Conservation (phyloP, 2,329 filamentous ascomycete genomes). For the Coniochaeta sp. region DNA sequence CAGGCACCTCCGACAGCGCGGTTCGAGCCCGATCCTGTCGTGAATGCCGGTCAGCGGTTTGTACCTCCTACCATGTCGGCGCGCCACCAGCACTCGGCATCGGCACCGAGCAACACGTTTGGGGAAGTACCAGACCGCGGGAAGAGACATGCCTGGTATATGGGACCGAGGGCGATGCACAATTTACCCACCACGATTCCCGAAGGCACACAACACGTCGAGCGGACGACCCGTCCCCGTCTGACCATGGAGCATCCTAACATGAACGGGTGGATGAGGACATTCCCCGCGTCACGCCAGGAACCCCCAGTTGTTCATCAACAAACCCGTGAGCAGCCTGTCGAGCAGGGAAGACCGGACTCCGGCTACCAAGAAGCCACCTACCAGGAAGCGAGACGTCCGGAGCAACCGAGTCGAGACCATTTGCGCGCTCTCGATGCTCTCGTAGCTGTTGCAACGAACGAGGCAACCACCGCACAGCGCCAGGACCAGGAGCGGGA, state of each 20-base stretch:
- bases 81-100: conserved; percentile 22
- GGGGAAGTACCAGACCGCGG: conserved; percentile 33
- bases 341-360: neutral
- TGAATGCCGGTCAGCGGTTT: conserved; percentile 10
- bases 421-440: conserved; percentile 52
- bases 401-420: conserved; percentile 19
- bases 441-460: conserved; percentile 58
- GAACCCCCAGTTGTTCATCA: conserved; percentile 18
- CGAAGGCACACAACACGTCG: conserved; percentile 35
- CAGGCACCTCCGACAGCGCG: conserved; percentile 23
- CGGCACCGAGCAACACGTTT: conserved; percentile 43
- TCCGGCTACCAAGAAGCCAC: neutral
- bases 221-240: conserved; percentile 52
- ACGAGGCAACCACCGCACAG: conserved; percentile 32
- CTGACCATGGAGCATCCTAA: conserved; percentile 51
- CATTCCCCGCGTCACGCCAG: conserved; percentile 39
- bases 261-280: conserved; percentile 41
- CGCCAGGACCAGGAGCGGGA: neutral
- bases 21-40: conserved; percentile 46
- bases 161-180: conserved; percentile 38
- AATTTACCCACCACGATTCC: conserved; percentile 24
- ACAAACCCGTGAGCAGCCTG: conserved; percentile 8
- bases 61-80: conserved; percentile 45
- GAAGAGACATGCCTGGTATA: conserved; percentile 69
- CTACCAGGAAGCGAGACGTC: neutral